Evolutionary conservation across 1,284 basidiomycete genomes (phyloP).

Genomic region (Pseudozyma hubeiensis): DNA sequence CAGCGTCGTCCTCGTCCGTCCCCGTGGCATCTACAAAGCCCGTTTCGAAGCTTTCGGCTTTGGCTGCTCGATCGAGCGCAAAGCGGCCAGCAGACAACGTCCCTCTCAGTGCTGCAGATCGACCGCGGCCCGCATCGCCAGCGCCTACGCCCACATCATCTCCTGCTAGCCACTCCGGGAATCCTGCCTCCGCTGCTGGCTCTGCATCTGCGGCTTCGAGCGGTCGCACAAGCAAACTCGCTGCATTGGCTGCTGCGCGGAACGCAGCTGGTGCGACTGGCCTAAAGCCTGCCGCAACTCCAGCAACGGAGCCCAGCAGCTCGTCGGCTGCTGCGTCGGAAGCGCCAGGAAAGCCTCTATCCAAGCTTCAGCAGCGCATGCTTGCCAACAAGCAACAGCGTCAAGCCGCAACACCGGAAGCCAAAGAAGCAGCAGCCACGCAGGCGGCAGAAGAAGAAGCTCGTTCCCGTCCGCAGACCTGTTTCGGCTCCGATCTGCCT

Average conservation of each 20-base stretch:
- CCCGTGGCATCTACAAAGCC: slow-evolving; percentile 20
- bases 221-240: slow-evolving; percentile 53
- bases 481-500: slow-evolving; percentile 40
- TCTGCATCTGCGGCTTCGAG: slow-evolving; percentile 9
- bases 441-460: slow-evolving; percentile 41
- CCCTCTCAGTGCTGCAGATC: slow-evolving; percentile 9
- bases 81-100: slow-evolving; percentile 40
- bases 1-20: not conserved
- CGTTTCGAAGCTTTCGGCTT: slow-evolving; percentile 38
- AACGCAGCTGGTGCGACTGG: slow-evolving; percentile 11
- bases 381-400: slow-evolving; percentile 49
- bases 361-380: slow-evolving; percentile 73
- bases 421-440: slow-evolving; percentile 29
- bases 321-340: slow-evolving; percentile 71
- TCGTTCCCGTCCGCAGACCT: slow-evolving; percentile 32
- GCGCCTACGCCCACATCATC: slow-evolving; percentile 15
- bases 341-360: slow-evolving; percentile 70
- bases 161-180: slow-evolving; percentile 2
- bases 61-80: slow-evolving; percentile 43
- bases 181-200: slow-evolving; percentile 1
- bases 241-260: slow-evolving; percentile 55
- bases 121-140: slow-evolving; percentile 22
- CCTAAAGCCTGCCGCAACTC: slow-evolving; percentile 15
- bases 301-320: slow-evolving; percentile 17
- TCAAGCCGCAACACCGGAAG: slow-evolving; percentile 31